These are phyloP conservation scores for Cladorrhinum sp. DNA, from an alignment of 2,329 filamentous ascomycete genomes.

Conservation along the genomic window DNA sequence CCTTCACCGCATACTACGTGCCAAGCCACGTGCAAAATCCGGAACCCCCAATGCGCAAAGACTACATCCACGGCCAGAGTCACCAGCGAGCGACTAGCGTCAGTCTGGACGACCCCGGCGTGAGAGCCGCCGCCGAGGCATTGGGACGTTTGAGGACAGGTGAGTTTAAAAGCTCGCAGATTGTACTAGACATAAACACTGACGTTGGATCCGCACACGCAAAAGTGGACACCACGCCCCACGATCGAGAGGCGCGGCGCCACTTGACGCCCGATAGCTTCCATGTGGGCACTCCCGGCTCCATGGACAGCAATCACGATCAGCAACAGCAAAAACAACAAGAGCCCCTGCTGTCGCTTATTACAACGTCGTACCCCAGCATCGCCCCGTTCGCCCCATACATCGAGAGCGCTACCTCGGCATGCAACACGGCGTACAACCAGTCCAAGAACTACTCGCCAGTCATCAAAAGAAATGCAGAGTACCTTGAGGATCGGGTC, in stretches of 20 bases:
- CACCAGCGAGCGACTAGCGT: conserved; percentile 49
- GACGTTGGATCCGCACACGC: background rate
- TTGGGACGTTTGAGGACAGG: conserved; percentile 71
- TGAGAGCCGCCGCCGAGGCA: conserved; percentile 70
- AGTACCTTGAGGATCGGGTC: conserved; percentile 79
- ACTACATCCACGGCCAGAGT: conserved; percentile 43
- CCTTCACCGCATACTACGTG: conserved; percentile 47
- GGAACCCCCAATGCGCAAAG: conserved; percentile 48
- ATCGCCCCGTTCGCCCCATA: conserved; percentile 67
- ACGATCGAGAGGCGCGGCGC: conserved; percentile 22
- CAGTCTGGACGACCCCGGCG: conserved; percentile 63
- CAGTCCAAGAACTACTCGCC: conserved; percentile 77
- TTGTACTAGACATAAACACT: background rate
- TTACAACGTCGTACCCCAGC: conserved; percentile 79
- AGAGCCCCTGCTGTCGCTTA: conserved; percentile 79
- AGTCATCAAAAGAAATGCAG: conserved; percentile 81
- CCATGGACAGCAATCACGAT: too few relatives aligned
- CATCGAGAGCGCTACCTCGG: conserved; percentile 78
- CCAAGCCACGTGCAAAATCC: conserved; percentile 42
- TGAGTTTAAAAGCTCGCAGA: conserved; percentile 45
- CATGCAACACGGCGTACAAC: conserved; percentile 65
- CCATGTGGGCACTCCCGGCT: background rate
- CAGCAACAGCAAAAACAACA: conserved; percentile 43
- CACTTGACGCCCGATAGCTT: conserved; percentile 25
- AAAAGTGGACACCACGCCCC: conserved; percentile 9